phyloP scores from a whole-genome alignment of 306 rosid genomes.

The Citrullus amarus region DNA sequence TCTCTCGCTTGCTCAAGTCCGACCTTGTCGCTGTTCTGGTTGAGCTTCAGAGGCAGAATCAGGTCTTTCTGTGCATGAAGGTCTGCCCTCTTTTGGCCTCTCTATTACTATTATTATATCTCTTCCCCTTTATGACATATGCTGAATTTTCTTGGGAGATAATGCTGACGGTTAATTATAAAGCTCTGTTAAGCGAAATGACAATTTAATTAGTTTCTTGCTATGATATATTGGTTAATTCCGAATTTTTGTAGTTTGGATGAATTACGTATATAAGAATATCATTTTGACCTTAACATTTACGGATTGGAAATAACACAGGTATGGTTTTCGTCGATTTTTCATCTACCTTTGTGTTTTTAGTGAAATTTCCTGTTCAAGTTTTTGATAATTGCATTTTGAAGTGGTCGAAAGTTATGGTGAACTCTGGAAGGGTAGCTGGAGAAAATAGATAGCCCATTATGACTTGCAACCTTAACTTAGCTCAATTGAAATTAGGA shows the following conservation, averaged over 20 bases:
- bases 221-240: background rate
- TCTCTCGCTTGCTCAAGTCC: constrained; percentile 83
- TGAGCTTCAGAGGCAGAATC: constrained; percentile 67
- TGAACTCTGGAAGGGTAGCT: background rate
- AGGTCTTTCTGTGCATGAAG: constrained; percentile 66
- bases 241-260: background rate
- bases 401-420: background rate
- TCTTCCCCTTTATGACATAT: background rate
- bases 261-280: background rate
- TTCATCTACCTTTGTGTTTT: background rate
- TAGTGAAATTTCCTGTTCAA: background rate
- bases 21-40: constrained; percentile 66
- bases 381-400: background rate
- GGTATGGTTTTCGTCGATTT: background rate
- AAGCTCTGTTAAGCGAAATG: background rate
- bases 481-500: background rate
- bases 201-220: background rate
- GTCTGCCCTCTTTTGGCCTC: constrained; percentile 13
- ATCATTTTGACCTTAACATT: background rate
- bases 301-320: background rate
- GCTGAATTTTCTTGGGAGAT: background rate
- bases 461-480: background rate
- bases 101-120: background rate
- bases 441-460: background rate
- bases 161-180: background rate